Conservation (phyloP, 257 asterid species). For the Penstemon newberryi region DNA sequence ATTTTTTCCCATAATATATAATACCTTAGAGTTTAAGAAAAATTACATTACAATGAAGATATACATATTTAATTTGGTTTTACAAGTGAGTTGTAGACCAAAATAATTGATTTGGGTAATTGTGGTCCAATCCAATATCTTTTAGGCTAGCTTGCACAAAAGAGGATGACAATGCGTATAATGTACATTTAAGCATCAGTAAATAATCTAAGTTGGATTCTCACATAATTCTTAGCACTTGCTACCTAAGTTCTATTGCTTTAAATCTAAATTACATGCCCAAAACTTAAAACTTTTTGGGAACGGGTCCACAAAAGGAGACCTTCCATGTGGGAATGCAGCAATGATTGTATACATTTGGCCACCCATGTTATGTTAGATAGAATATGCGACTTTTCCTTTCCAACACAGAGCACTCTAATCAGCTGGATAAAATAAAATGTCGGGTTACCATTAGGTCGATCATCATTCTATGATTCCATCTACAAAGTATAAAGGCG, state of each 20-base stretch:
- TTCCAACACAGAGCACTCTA: slow-evolving; percentile 8
- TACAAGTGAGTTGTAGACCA: no score
- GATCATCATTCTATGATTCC: no score
- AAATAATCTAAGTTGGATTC: slow-evolving; percentile 11
- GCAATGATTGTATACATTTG: slow-evolving; percentile 33
- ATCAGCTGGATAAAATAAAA: slow-evolving; percentile 26
- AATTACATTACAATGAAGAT: no score
- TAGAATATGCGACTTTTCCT: slow-evolving; percentile 18
- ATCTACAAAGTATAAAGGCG: no score
- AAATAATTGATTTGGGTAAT: no score
- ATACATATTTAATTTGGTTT: no score
- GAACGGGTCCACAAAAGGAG: slow-evolving; percentile 30
- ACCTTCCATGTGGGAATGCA: slow-evolving; percentile 49
- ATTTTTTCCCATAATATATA: no score
- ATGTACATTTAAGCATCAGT: slow-evolving; percentile 6
- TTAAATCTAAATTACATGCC: slow-evolving; percentile 5
- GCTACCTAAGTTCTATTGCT: slow-evolving; percentile 4
- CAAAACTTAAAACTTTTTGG: not conserved
- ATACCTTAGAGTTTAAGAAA: no score
- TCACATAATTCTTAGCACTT: not conserved
- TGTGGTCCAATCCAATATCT: no score
- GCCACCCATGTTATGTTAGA: slow-evolving; percentile 24
- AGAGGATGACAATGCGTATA: not conserved
- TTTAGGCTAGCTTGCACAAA: slow-evolving; percentile 2
- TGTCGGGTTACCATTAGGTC: no score